Evolutionary conservation across 176 grass and related monocot genomes (phyloP).

Genomic region (Thalia dealbata): DNA sequence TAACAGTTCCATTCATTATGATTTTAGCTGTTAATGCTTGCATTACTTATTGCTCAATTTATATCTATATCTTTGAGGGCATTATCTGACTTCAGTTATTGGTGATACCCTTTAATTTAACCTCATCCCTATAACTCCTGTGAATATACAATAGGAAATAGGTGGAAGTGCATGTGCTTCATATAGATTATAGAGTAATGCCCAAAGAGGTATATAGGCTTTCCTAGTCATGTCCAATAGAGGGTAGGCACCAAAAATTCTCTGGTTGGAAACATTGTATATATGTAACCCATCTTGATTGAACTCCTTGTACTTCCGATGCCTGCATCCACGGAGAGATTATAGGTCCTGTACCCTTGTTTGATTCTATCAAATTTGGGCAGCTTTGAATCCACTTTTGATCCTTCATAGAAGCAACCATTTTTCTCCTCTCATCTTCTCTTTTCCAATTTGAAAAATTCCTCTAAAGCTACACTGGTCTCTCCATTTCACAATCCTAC

Average conservation of each 20-base stretch:
- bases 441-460: neutral
- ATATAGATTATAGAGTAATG: neutral
- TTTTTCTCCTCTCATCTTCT: neutral
- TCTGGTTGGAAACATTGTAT: neutral
- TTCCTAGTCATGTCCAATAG: neutral
- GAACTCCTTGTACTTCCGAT: neutral
- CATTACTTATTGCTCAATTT: neutral
- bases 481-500: neutral
- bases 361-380: neutral
- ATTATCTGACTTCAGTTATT: neutral
- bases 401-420: neutral
- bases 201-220: neutral
- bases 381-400: neutral
- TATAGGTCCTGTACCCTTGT: neutral
- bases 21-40: neutral
- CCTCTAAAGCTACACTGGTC: neutral
- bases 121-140: neutral
- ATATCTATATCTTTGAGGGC: neutral
- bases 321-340: neutral
- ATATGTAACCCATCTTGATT: neutral
- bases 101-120: neutral
- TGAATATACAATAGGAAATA: neutral
- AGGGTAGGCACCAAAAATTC: neutral
- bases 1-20: neutral
- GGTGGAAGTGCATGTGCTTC: neutral